phyloP scores from a whole-genome alignment of 2,329 filamentous ascomycete genomes.

The Raffaelea deltoideospora region DNA sequence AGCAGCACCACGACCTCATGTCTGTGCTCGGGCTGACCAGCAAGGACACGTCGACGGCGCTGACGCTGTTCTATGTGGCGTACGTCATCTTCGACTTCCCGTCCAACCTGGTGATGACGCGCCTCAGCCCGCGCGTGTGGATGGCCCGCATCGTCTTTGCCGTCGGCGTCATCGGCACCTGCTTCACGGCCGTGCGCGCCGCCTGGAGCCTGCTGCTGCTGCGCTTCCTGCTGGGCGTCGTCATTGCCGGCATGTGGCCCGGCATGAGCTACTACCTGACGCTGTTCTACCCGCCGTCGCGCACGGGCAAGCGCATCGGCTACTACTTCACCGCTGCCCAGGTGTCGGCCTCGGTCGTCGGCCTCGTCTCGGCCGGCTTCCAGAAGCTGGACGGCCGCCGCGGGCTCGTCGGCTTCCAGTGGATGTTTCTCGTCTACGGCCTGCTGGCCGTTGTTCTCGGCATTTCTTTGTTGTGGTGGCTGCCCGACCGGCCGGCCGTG shows the following conservation, averaged over 20 bases:
- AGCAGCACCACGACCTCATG: constrained; percentile 57
- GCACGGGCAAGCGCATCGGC: constrained; percentile 76
- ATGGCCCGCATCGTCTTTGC: constrained; percentile 85
- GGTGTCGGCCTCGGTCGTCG: constrained; percentile 77
- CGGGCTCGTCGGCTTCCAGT: constrained; percentile 69
- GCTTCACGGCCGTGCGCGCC: constrained; percentile 66
- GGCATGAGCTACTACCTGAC: constrained; percentile 90
- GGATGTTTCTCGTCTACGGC: constrained; percentile 88
- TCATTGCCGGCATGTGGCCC: constrained; percentile 89
- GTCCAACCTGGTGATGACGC: constrained; percentile 79
- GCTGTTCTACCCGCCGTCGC: constrained; percentile 76
- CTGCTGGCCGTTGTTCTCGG: constrained; percentile 59
- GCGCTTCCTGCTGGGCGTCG: constrained; percentile 68
- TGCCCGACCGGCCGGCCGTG: constrained; percentile 65
- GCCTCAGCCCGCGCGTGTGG: constrained; percentile 72
- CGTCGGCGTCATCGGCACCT: constrained; percentile 69
- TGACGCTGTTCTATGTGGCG: constrained; percentile 82
- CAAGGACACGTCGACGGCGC: constrained; percentile 67
- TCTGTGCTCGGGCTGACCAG: constrained; percentile 52
- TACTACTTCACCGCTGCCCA: constrained; percentile 78
- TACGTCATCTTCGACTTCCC: constrained; percentile 85
- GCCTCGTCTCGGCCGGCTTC: constrained; percentile 79
- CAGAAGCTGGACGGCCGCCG: constrained; percentile 73
- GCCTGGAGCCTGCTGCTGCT: constrained; percentile 85
- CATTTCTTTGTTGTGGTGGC: constrained; percentile 69